Evolutionary conservation across 2,329 filamentous ascomycete species (phyloP).

Genomic region (Oidium heveae): DNA sequence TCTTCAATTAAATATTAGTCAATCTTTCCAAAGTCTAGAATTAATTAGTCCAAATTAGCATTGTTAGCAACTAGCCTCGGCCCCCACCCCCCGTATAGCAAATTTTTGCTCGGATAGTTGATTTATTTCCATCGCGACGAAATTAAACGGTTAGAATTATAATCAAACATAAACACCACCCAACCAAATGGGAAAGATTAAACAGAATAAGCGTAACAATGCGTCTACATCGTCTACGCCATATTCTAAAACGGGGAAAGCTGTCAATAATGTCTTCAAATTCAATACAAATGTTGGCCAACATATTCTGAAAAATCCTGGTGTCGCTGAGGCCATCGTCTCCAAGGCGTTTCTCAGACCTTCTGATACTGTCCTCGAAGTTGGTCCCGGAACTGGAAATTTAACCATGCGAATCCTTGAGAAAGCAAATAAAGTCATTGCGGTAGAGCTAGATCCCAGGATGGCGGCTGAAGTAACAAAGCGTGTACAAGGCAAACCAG

Average conservation of each 20-base stretch:
- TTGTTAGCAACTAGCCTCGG: too few relatives aligned
- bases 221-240: constrained; percentile 7
- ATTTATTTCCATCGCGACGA: too few relatives aligned
- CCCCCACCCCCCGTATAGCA: too few relatives aligned
- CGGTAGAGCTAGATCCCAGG: constrained; percentile 79
- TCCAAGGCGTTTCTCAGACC: constrained; percentile 77
- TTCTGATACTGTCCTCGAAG: constrained; percentile 68
- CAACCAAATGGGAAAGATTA: constrained; percentile 13
- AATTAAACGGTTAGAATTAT: too few relatives aligned
- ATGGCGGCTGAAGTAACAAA: constrained; percentile 83
- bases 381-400: constrained; percentile 75
- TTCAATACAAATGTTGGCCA: constrained; percentile 44
- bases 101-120: too few relatives aligned
- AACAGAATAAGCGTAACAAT: constrained; percentile 13
- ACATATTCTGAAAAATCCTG: constrained; percentile 76
- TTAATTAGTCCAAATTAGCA: too few relatives aligned
- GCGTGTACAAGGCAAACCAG: constrained; percentile 71
- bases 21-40: too few relatives aligned
- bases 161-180: too few relatives aligned
- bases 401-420: constrained; percentile 75
- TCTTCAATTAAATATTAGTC: too few relatives aligned
- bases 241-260: constrained; percentile 11
- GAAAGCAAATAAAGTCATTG: constrained; percentile 56
- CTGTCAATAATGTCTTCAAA: constrained; percentile 69
- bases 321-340: constrained; percentile 59